Evolutionary conservation across 495 filamentous ascomycete genomes (phyloP), one percentile per base, ranked within the genome.

Genomic region (Apodospora peruviana): DNA sequence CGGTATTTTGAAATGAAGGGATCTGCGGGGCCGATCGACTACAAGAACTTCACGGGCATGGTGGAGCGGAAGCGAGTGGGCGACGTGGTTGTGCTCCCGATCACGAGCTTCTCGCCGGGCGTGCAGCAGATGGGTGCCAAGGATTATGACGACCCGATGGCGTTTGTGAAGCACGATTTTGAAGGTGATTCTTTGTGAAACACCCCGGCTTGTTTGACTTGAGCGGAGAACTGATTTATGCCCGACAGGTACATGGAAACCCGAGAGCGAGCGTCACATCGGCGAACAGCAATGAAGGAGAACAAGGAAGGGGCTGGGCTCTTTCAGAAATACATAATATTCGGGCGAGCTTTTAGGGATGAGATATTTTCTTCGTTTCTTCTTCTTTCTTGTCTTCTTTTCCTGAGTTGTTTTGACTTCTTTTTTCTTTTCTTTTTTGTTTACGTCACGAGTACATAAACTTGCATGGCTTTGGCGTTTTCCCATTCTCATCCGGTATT

Each of bases 111-210:
- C 71, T 95, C 88, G 57, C 94, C 93, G 5, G 93, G 93, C 5
- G 89, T 97, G 29, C 79, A 85, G 53, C 88, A 94, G 60, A 97
- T 96, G 89, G 86, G 85, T 23, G 88, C 93, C n/a, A 84, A 82
- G 51, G 90, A 93, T 45, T 76, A 82, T 11, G 91, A 96, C 58
- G 84, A 97, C 59, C 90, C 91, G 5, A 93, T 97, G 89, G 93
- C 93, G 3, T 97, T 95, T 74, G 93, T 98, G 47, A 88, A 95
- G 70, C 93, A 98, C 67, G 83, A 90, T 38, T 98, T 98, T 70
- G 90, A 91, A 75, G 93, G 93, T 96, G 64, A 34, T 52, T 38
- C 2, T 7, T 16, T n/a, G n/a, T n/a, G n/a, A n/a, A 37, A 16
- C 14, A 7, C 14, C 36, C 16, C 38, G 29, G 40, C 43, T 2